Evolutionary conservation across 2,329 filamentous ascomycete species (phyloP), one percentile per base, ranked within the genome.

Genomic region (Stemphylium vesicarium): DNA sequence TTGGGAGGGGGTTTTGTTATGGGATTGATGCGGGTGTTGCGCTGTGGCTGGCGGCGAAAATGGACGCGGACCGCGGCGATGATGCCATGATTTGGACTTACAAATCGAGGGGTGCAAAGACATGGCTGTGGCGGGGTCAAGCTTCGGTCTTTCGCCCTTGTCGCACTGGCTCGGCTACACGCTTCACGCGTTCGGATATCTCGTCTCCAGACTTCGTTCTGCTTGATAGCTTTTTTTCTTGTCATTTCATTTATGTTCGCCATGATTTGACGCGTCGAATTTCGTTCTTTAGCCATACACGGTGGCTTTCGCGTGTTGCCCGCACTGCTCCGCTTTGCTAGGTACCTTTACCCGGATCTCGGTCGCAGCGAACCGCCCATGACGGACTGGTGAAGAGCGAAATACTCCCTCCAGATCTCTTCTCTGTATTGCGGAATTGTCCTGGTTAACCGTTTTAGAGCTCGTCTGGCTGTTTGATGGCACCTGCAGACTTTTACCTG

Each of bases 11-110:
- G 6, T 29, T 2, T 38, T 24, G 13, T 52, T 29, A 11, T 29
- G 11, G 9, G 9, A 11, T 29, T 10, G 9, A 29, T 4, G 26
- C 4, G 2, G 2, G 7, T 29, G 26, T 29, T 20, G 3, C 3
- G 26, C 10, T 29, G 41, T 35, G 52, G 55, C 55, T 56, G 38
- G 39, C 4, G 22, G 22, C 22, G 24, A 31, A 24, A 37, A 31
- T n/a, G 41, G 37, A 32, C 29, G 29, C 18, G 38, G 20, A 32
- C 40, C 41, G 47, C 47, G 52, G 52, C 51, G 56, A 56, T 69
- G 66, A 69, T 64, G 66, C 62, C 55, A 69, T 63, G 45, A 59
- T 54, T 45, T 32, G 37, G 46, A 33, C 53, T 66, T 57, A 66
- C 65, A 63, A 66, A 66, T 65, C 59, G 45, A 31, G n/a, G 43